Evolutionary conservation across 2,329 filamentous ascomycete species (phyloP), one percentile per base, ranked within the genome.

Genomic region (Claviceps sp.): DNA sequence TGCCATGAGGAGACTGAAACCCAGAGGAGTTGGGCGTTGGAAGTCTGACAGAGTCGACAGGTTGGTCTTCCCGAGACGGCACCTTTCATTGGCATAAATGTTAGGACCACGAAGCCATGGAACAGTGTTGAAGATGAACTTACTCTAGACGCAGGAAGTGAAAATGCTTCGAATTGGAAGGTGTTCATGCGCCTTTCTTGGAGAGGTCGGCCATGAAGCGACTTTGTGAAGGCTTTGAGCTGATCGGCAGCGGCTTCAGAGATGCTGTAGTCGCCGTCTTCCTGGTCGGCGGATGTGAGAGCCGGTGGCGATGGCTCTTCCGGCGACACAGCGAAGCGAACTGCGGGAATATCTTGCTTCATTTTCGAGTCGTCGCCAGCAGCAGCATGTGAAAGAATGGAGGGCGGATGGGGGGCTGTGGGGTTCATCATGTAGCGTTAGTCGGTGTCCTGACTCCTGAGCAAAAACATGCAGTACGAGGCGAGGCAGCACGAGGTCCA

Each of bases 161-260:
- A 97, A 56, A 95, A 83, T 37, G 91, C 85, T 65, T 96, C 90
- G 62, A 90, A 97, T 44, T 85, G 83, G 68, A 88, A 95, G 64
- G 89, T 87, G 64, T 85, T 86, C 74, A 95, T 80, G 56, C 90
- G 81, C 52, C 82, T 78, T 60, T 90, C 85, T 70, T 96, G 90
- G 55, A 95, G 76, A 59, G 84, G 81, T 46, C 82, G 78, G 55
- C 81, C 80, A 57, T 88, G 85, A 26, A 95, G 72, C 23, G 80
- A 83, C 59, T 82, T 79, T 49, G 86, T 83, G 55, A 95, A 71
- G 54, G 81, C 82, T 58, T 78, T 79, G 52, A 94, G 73, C 62
- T 90, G 79, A 52, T 87, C 82, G 17, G 72, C 68, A 5, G 74
- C 73, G 47, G 74, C 68, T 55, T 71, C 69, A 47, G 66, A 66